Evolutionary conservation across 257 asterid genomes (phyloP), one percentile per base, ranked within the genome.

Genomic region (Cynanchum wilfordii): DNA sequence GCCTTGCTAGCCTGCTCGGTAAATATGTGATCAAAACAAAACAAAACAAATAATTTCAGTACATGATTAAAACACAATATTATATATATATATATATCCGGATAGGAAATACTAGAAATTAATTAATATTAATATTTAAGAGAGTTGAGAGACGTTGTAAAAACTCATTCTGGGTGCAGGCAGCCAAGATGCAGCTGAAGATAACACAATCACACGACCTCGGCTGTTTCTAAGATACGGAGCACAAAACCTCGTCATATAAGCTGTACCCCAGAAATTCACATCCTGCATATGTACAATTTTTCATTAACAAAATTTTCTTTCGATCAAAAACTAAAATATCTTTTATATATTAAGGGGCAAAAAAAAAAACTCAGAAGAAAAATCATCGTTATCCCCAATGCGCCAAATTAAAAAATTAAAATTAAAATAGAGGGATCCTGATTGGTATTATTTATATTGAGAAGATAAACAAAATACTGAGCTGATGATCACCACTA

Each of bases 1-100:
- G 96, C 96, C 79, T 92, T 92, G 74, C 95, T 92, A 68, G 97
- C 98, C 98, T 90, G 45, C 45, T 40, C 45, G 38, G n/a, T n/a
- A n/a, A n/a, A 33, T 33, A 33, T 33, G 85, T 3, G 8, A 20
- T 5, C 13, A 19, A n/a, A 69, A 25, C 7, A 30, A n/a, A n/a
- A n/a, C n/a, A n/a, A n/a, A n/a, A n/a, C n/a, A n/a, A n/a, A n/a
- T n/a, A n/a, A n/a, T n/a, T n/a, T 1, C 25, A 52, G 27, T 0
- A 55, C 6, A n/a, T 55, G 3, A 8, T 1, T 55, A 1, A n/a
- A 20, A 22, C 38, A 22, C 12, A 20, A 56, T 10, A 19, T 22
- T 22, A 8, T 56, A 7, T 62, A 20, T 20, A 54, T 16, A 19
- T 4, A 19, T 71, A 19, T 17, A 56, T 49, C 16, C 17, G 3